phyloP scores from a whole-genome alignment of 805 yeast genomes.

The Metschnikowia shivogae region DNA sequence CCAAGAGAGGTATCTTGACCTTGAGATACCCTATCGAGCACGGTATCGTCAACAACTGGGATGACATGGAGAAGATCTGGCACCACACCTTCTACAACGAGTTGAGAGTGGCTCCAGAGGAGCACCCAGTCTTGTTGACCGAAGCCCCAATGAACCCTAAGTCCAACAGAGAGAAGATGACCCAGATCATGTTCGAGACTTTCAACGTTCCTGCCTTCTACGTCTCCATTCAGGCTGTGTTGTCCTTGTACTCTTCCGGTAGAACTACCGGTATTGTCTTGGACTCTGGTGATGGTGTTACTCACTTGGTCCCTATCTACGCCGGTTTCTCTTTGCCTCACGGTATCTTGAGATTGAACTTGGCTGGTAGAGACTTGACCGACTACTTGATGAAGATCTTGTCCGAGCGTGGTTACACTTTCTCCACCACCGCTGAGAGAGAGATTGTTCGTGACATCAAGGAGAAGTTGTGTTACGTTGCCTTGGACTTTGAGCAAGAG shows the following conservation, averaged over 20 bases:
- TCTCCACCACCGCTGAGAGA: slow-evolving; percentile 99
- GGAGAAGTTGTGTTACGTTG: slow-evolving; percentile 98
- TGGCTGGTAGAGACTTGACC: slow-evolving; percentile 99
- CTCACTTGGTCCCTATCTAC: slow-evolving; percentile 99
- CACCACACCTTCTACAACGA: slow-evolving; percentile 99
- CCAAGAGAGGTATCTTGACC: slow-evolving; percentile 99
- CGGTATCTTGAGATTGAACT: slow-evolving; percentile 97
- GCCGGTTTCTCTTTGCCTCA: slow-evolving; percentile 99
- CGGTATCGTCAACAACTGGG: slow-evolving; percentile 99
- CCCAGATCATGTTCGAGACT: slow-evolving; percentile 98
- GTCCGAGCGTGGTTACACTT: slow-evolving; percentile 97
- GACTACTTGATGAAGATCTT: slow-evolving; percentile 98
- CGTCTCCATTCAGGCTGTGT: slow-evolving; percentile 97
- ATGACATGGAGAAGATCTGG: slow-evolving; percentile 99
- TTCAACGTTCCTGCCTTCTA: slow-evolving; percentile 99
- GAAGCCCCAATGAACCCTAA: slow-evolving; percentile 99
- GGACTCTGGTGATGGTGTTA: slow-evolving; percentile 99
- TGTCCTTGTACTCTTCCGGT: slow-evolving; percentile 98
- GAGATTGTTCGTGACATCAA: slow-evolving; percentile 93
- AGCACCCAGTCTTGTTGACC: slow-evolving; percentile 97
- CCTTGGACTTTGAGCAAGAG: slow-evolving; percentile 98
- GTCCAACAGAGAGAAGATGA: slow-evolving; percentile 99
- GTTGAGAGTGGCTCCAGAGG: slow-evolving; percentile 99
- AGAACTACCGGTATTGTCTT: slow-evolving; percentile 99
- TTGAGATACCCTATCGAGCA: slow-evolving; percentile 99